Base-by-base conservation (phyloP, 306 rosid species). In the Vigna hirtella region DNA sequence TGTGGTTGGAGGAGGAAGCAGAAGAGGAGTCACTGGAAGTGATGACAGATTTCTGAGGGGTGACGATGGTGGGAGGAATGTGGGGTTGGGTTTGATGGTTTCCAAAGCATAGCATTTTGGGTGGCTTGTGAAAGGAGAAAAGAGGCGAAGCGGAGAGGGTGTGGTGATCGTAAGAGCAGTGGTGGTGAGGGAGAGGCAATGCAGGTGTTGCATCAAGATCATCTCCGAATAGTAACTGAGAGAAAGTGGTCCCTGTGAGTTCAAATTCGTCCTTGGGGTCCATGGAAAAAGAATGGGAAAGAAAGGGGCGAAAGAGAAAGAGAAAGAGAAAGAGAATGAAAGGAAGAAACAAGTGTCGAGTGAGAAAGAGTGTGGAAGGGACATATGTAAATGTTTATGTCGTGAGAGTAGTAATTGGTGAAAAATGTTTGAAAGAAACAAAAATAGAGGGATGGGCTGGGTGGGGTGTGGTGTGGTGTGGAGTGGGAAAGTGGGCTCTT, bases 81-180 rank as follows among this genome's bases (percentile, higher is more conserved):
- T 73, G 63, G 1, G 28, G 32, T 7, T 65, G 63, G 50, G 38
- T 66, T 17, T 59, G 79, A 17, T 76, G 69, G 84, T 70, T 53
- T 1, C 79, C 90, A 53, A 95, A 95, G 64, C 91, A 89, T 66
- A 95, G 90, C 93, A 91, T 93, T 78, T 77, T 78, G 72, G 98
- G 94, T 2, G 89, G 20, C 56, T 86, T 86, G n/a, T 78, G 85
- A 24, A 73, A 24, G 52, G 83, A 24, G 77, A 82, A 86, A 74
- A 76, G 18, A 49, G 86, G 73, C 18, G 80, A 61, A 67, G 16
- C 38, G 72, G 16, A 26, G 42, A 79, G 75, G 71, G 73, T 2
- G 74, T 75, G 4, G 51, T 73, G 17, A 36, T 17, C 4, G 56
- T 24, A 63, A 52, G 69, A 17, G 6, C 70, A 17, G 4, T 73